Percentiles rank a stretch among this genome's conserved stretches.
These are phyloP conservation scores for Pseudozyma hubeiensis DNA, from an alignment of 1,284 basidiomycete genomes.

Conservation along the genomic window DNA sequence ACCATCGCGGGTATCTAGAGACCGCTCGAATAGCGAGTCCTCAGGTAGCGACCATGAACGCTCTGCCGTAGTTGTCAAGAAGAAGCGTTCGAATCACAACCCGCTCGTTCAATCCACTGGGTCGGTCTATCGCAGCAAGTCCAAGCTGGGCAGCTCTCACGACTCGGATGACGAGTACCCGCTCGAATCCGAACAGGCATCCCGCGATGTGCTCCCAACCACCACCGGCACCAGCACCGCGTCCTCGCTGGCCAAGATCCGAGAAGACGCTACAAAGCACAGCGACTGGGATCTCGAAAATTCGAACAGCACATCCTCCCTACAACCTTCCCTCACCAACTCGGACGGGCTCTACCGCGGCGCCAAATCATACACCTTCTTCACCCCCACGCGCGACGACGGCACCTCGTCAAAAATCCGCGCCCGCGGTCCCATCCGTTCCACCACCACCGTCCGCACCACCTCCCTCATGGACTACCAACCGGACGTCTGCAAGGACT, in stretches of 20 bases:
- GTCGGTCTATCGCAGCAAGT: slow-evolving; percentile 19
- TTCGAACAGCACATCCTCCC: slow-evolving; percentile 1
- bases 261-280: slow-evolving; percentile 69
- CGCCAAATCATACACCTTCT: slow-evolving; percentile 81
- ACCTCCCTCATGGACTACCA: slow-evolving; percentile 98
- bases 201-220: too few species aligned
- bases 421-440: slow-evolving; percentile 69
- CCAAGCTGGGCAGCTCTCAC: slow-evolving; percentile 11
- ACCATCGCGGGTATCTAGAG: slow-evolving; percentile 20
- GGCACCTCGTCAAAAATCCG: slow-evolving; percentile 87
- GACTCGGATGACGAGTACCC: slow-evolving; percentile 8
- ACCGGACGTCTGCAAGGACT: slow-evolving; percentile 99
- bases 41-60: slow-evolving; percentile 5
- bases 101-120: slow-evolving; percentile 41
- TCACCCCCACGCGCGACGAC: slow-evolving; percentile 76
- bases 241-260: slow-evolving; percentile 50
- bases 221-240: background rate
- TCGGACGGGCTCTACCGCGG: slow-evolving; percentile 92
- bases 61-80: slow-evolving; percentile 40
- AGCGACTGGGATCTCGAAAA: slow-evolving; percentile 71
- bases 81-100: slow-evolving; percentile 29
- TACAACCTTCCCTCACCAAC: slow-evolving; percentile 24
- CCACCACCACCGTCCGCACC: slow-evolving; percentile 83
- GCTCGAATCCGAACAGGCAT: slow-evolving; percentile 3
- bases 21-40: slow-evolving; percentile 11